Evolutionary conservation across 2,329 filamentous ascomycete species (phyloP).

Genomic region (Neofusicoccum umdonicola): DNA sequence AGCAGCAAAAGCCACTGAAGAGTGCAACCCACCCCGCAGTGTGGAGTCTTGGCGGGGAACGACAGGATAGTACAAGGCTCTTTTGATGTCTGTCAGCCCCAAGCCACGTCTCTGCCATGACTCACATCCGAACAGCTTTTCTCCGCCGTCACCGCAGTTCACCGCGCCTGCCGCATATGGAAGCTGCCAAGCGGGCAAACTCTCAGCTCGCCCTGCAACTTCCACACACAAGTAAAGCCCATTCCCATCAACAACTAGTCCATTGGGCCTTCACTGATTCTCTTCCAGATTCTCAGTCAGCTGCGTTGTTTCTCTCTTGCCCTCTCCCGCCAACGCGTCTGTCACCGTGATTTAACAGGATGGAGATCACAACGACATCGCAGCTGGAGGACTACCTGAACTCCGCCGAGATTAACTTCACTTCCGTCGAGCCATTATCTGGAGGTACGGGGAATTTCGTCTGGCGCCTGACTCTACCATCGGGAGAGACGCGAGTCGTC

Average conservation of each 20-base stretch:
- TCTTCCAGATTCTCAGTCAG: no score
- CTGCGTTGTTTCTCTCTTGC: neutral
- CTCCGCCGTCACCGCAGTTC: neutral
- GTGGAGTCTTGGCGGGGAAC: neutral
- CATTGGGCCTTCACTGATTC: no score
- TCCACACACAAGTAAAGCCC: no score
- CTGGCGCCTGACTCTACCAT: conserved; percentile 27
- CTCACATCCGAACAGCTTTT: neutral
- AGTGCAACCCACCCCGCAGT: neutral
- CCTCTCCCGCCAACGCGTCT: neutral
- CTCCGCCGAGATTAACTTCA: neutral
- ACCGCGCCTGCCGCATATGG: conserved; percentile 2
- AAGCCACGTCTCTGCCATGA: neutral
- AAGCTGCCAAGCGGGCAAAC: neutral
- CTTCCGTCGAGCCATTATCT: conserved; percentile 24
- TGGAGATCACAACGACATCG: neutral
- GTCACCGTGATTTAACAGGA: neutral
- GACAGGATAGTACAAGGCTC: no score
- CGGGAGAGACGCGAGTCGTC: conserved; percentile 25
- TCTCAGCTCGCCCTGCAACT: neutral
- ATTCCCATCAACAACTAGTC: neutral
- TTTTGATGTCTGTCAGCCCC: no score
- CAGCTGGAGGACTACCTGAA: neutral
- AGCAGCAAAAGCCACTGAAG: neutral
- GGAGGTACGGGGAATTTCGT: conserved; percentile 38